Conservation (phyloP, 305 asterid species). For the Fraxinus nigra region DNA sequence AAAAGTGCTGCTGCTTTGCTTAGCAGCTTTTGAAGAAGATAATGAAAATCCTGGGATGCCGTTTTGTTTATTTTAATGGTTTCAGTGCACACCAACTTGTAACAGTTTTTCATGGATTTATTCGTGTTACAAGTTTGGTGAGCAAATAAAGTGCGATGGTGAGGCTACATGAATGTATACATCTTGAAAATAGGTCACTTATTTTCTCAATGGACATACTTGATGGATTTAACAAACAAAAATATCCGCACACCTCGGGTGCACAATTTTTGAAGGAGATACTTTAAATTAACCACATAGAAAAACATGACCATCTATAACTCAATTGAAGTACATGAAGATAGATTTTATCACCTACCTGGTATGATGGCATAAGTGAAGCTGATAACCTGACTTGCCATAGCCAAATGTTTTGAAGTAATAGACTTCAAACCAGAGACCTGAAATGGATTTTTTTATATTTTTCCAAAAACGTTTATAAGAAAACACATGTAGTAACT, state of each 20-base stretch:
- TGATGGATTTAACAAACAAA: not conserved
- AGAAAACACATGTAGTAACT: not conserved
- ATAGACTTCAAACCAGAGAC: slow-evolving; percentile 99
- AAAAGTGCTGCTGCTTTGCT: not conserved
- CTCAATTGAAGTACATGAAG: not conserved
- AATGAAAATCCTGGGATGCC: not conserved
- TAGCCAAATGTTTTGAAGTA: slow-evolving; percentile 95
- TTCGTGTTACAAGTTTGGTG: not conserved
- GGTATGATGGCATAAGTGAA: slow-evolving; percentile 82
- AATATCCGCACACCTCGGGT: not conserved
- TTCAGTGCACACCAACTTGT: not conserved
- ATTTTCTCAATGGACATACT: not conserved
- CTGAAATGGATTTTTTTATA: slow-evolving; percentile 44
- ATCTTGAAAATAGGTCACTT: not conserved
- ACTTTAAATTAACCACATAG: not conserved
- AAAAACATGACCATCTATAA: not conserved
- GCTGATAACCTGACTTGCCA: slow-evolving; percentile 98
- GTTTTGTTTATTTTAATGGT: not conserved
- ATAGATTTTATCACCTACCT: slow-evolving; percentile 51
- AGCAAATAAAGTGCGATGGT: not conserved
- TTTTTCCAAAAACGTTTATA: not conserved
- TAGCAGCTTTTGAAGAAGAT: not conserved
- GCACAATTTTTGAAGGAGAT: not conserved
- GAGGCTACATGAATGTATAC: not conserved
- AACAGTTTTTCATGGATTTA: not conserved